phyloP scores from a whole-genome alignment of 2,329 filamentous ascomycete species.

The Penicillium glabrum region DNA sequence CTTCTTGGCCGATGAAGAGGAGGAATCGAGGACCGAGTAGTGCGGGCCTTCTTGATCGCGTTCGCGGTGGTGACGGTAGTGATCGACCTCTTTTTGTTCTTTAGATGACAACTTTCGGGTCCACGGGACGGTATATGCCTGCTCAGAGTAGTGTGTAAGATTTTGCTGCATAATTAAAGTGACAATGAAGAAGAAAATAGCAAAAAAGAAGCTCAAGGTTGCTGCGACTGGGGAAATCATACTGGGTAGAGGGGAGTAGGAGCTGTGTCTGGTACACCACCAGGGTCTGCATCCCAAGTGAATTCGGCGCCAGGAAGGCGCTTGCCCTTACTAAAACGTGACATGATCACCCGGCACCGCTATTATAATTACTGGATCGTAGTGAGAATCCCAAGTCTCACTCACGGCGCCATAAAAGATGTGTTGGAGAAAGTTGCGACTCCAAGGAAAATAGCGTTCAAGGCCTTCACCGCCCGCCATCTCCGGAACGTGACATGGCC shows the following conservation, averaged over 20 bases:
- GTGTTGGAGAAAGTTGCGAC: conserved; percentile 1
- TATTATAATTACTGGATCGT: background rate
- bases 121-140: conserved; percentile 41
- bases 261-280: conserved; percentile 42
- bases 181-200: background rate
- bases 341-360: conserved; percentile 29
- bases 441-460: conserved; percentile 15
- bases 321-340: conserved; percentile 40
- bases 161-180: background rate
- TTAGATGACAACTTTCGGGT: conserved; percentile 32
- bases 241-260: conserved; percentile 51
- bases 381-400: background rate
- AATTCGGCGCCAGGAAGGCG: conserved; percentile 44
- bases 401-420: conserved; percentile 9
- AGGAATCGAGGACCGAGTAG: conserved; percentile 53
- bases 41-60: conserved; percentile 60
- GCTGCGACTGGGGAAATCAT: conserved; percentile 16
- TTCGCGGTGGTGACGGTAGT: conserved; percentile 54
- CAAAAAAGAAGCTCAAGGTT: background rate
- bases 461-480: conserved; percentile 16
- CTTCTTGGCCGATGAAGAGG: conserved; percentile 43
- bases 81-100: conserved; percentile 51
- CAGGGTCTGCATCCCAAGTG: conserved; percentile 40
- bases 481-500: background rate
- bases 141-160: background rate